Evolutionary conservation across 1,284 basidiomycete genomes (phyloP).

Genomic region (Sanghuangporus sanghuang): DNA sequence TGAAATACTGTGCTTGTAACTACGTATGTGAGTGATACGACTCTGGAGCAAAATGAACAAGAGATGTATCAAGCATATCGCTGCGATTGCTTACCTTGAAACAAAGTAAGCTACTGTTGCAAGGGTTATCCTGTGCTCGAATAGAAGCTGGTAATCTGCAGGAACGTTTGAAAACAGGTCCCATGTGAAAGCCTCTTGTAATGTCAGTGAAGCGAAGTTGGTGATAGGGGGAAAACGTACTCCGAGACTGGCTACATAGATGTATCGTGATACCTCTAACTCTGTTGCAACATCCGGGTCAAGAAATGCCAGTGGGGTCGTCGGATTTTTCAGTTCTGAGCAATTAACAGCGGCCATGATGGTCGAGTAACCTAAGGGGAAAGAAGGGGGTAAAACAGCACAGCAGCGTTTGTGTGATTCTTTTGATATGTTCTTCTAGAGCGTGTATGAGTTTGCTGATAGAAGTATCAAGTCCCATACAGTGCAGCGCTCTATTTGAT

Average conservation of each 20-base stretch:
- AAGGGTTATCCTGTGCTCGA: slow-evolving; percentile 18
- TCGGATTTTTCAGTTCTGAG: slow-evolving; percentile 18
- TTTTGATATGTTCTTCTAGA: neutral
- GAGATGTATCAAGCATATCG: neutral
- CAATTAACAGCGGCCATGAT: neutral
- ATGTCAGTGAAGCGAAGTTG: neutral
- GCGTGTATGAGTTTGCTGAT: neutral
- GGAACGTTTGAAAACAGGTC: slow-evolving; percentile 24
- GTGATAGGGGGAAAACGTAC: slow-evolving; percentile 9
- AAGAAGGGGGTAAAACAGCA: neutral
- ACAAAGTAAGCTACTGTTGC: slow-evolving; percentile 25
- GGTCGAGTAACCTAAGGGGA: neutral
- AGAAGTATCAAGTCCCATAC: neutral
- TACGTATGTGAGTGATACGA: slow-evolving; percentile 11
- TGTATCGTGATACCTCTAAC: slow-evolving; percentile 18
- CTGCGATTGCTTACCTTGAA: slow-evolving; percentile 21
- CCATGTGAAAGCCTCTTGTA: slow-evolving; percentile 26
- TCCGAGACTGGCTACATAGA: slow-evolving; percentile 19
- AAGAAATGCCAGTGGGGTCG: slow-evolving; percentile 22
- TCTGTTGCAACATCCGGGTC: slow-evolving; percentile 18
- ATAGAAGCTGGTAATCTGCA: slow-evolving; percentile 24
- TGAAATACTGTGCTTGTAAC: slow-evolving; percentile 12
- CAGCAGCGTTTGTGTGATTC: neutral
- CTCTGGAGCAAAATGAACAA: neutral
- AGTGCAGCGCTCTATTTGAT: neutral